A percentile compares a stretch with the other conserved stretches of the same genome.
Conservation (phyloP, 805 yeast species). For the Vanderwaltozyma yarrowii region DNA sequence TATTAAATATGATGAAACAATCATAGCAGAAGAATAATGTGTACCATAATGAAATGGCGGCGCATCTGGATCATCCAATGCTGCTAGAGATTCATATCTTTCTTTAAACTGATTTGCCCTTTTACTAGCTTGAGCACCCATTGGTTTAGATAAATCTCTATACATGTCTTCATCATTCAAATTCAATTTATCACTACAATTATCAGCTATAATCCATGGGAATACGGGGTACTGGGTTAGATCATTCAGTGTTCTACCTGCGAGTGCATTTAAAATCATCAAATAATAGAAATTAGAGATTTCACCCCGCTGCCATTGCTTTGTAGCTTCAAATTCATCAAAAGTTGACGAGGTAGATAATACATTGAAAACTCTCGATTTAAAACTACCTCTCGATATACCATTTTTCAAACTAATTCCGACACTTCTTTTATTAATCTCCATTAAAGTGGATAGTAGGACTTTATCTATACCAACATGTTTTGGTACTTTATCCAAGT, state of each 20-base stretch:
- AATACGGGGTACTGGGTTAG: constrained; percentile 85
- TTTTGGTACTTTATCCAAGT: constrained; percentile 39
- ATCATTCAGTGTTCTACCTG: constrained; percentile 85
- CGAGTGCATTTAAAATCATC: constrained; percentile 69
- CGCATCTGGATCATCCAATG: constrained; percentile 45
- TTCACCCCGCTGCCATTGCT: constrained; percentile 66
- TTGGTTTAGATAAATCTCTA: constrained; percentile 75
- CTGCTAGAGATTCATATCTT: constrained; percentile 58
- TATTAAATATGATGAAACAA: constrained; percentile 71
- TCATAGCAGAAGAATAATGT: constrained; percentile 90
- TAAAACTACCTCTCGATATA: constrained; percentile 27
- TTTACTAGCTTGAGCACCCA: constrained; percentile 72
- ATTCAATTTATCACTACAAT: constrained; percentile 61
- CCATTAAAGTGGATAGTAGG: constrained; percentile 41
- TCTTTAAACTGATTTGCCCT: constrained; percentile 59
- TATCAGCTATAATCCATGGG: constrained; percentile 86
- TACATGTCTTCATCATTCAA: constrained; percentile 49
- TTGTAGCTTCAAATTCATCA: constrained; percentile 40
- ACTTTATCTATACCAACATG: constrained; percentile 45
- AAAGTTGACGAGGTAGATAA: constrained; percentile 15
- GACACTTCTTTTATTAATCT: constrained; percentile 34
- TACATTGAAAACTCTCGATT: constrained; percentile 36
- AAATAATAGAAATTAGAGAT: constrained; percentile 76
- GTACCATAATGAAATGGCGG: constrained; percentile 91
- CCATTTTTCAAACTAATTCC: constrained; percentile 25